Percentiles rank a stretch among this genome's conserved stretches.
These are phyloP conservation scores for Lindgomyces ingoldianus DNA, from an alignment of 495 filamentous ascomycete species.

Conservation along the genomic window DNA sequence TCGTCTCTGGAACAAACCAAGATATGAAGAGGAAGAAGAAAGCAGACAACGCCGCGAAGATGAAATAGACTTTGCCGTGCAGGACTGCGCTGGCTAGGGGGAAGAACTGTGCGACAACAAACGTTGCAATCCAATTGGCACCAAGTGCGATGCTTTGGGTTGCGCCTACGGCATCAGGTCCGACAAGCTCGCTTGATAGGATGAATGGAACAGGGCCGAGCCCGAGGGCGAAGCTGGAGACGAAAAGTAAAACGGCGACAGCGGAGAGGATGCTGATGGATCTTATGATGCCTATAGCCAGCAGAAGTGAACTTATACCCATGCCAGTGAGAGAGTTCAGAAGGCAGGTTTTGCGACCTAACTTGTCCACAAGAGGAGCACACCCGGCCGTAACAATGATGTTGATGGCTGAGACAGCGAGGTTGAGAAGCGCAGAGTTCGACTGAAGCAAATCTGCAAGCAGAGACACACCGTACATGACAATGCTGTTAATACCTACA, in stretches of 20 bases:
- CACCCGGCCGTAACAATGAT: conserved; percentile 76
- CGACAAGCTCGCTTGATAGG: conserved; percentile 83
- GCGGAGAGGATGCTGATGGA: conserved; percentile 72
- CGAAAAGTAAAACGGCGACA: conserved; percentile 78
- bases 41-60: conserved; percentile 74
- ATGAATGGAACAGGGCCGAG: conserved; percentile 94
- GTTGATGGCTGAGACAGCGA: conserved; percentile 83
- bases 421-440: conserved; percentile 75
- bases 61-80: conserved; percentile 80
- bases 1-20: conserved; percentile 78
- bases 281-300: conserved; percentile 74
- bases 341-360: conserved; percentile 82
- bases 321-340: conserved; percentile 80
- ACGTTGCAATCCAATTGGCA: conserved; percentile 89
- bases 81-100: conserved; percentile 76
- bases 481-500: conserved; percentile 87
- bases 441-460: conserved; percentile 74
- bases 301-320: conserved; percentile 68
- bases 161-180: conserved; percentile 82
- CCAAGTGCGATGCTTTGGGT: conserved; percentile 81
- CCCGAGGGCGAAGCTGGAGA: conserved; percentile 85
- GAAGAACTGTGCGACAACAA: conserved; percentile 90
- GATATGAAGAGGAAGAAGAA: conserved; percentile 67
- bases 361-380: conserved; percentile 79
- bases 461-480: conserved; percentile 96